A percentile compares a stretch with the other conserved stretches of the same genome.
Evolutionary conservation across 148 eudicot genomes (phyloP).

Genomic region (Silene uniflora): DNA sequence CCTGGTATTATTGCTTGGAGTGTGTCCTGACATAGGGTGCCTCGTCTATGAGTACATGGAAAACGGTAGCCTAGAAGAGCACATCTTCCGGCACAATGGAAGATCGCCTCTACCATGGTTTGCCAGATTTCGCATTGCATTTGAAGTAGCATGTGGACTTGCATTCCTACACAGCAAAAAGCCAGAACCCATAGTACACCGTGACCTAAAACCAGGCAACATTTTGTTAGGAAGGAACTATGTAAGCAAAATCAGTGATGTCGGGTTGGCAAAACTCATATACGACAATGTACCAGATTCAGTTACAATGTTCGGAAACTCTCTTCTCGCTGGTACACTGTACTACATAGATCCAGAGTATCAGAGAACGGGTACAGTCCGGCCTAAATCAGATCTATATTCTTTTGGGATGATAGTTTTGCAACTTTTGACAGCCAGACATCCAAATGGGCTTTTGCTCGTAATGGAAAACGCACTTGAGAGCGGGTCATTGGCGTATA

Average conservation of each 20-base stretch:
- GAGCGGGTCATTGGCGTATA: constrained; percentile 39
- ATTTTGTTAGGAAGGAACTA: constrained; percentile 55
- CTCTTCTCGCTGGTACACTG: constrained; percentile 58
- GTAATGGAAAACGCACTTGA: constrained; percentile 56
- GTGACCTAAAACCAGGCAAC: constrained; percentile 78
- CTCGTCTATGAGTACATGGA: constrained; percentile 77
- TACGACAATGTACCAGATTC: constrained; percentile 54
- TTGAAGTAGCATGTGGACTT: constrained; percentile 71
- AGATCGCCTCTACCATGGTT: constrained; percentile 59
- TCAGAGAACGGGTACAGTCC: constrained; percentile 74
- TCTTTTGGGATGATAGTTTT: constrained; percentile 70
- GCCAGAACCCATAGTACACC: constrained; percentile 66
- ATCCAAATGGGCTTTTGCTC: constrained; percentile 54
- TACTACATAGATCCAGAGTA: constrained; percentile 78
- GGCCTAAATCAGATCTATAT: constrained; percentile 77
- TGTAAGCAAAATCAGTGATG: constrained; percentile 70
- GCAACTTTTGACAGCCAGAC: constrained; percentile 53
- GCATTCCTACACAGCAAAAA: constrained; percentile 68
- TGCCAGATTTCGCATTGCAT: constrained; percentile 58
- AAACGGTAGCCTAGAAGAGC: constrained; percentile 69
- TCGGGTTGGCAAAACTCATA: constrained; percentile 68
- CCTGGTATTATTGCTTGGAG: constrained; percentile 66
- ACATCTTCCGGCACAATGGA: constrained; percentile 31
- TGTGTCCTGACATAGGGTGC: constrained; percentile 72
- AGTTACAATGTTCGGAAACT: constrained; percentile 51